phyloP scores from a whole-genome alignment of 257 asterid species.

The Solanum corneliomulleri region DNA sequence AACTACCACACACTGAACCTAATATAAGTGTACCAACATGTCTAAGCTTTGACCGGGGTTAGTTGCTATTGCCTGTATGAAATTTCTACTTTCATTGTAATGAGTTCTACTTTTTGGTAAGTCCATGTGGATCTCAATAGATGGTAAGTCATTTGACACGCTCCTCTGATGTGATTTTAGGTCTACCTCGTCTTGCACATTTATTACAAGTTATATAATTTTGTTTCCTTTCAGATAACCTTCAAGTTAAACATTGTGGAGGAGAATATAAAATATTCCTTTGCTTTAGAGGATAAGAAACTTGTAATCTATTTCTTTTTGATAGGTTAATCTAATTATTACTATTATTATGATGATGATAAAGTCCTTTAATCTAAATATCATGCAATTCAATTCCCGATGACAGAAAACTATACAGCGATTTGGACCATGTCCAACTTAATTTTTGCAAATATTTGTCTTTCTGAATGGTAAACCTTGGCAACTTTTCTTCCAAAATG shows the following conservation, averaged over 20 bases:
- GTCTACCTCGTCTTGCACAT: not conserved
- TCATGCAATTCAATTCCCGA: not conserved
- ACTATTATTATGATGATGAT: not conserved
- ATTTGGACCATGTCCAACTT: not conserved
- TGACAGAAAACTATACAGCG: not conserved
- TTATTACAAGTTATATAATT: not conserved
- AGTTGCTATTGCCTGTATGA: not conserved
- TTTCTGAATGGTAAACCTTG: not conserved
- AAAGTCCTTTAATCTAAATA: not conserved
- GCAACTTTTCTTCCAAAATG: not conserved
- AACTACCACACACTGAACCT: not conserved
- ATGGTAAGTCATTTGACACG: not conserved
- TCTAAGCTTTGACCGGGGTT: not conserved
- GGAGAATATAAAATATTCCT: not conserved
- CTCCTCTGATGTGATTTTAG: not conserved
- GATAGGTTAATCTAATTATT: not conserved
- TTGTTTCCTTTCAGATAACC: not conserved
- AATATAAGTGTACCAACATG: not conserved
- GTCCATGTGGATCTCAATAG: not conserved
- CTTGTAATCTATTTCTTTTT: not conserved
- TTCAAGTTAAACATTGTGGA: not conserved
- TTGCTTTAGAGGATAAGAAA: not conserved
- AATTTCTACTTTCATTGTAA: not conserved
- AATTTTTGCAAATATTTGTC: not conserved
- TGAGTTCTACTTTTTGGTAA: not conserved